Base-by-base conservation (phyloP, 345 rosid species). In the Citrus reticulata region DNA sequence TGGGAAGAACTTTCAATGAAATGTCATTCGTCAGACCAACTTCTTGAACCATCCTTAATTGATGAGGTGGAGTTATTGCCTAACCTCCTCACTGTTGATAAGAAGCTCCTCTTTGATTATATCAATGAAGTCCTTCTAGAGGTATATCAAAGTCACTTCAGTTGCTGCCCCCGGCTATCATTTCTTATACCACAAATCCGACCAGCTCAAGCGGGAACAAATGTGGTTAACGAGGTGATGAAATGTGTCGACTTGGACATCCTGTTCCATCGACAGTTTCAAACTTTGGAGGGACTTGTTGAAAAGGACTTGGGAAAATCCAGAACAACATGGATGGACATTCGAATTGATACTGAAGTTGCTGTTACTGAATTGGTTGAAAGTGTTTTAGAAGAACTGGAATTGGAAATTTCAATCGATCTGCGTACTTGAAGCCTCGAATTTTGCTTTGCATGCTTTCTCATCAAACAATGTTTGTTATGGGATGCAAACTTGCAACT, bases 111-210 rank as follows among this genome's bases (percentile, higher is more conserved):
- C 60, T 84, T 83, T 49, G 95, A 87, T 74, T 88, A 86, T 77
- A 70, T 88, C 0, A 87, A 85, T 62, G 97, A 92, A 84, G 84
- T 92, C 60, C 87, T 94, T 71, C 77, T 81, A 72, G 91, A 88
- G 81, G 77, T 84, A 13, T 69, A 65, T 70, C 75, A 68, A 64
- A 75, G 81, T 75, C 70, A 87, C 75, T 78, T 80, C 17, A 81
- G 83, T 81, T 82, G 70, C 77, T 84, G 85, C 57, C 90, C 89
- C 13, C 81, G 90, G 84, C 20, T 64, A 61, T 77, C 89, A 74
- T 72, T 86, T 14, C 67, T 82, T 35, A 80, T 84, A 60, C 84
- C 81, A 13, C 80, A 75, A 51, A 68, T 77, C 29, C 74, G 37
- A 77, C 82, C 72, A 2, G 14, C 77, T n/a, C 65, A 73, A 46